Conservation (phyloP, 1,139 yeast genomes). For the Nakaseomyces bracarensis region DNA sequence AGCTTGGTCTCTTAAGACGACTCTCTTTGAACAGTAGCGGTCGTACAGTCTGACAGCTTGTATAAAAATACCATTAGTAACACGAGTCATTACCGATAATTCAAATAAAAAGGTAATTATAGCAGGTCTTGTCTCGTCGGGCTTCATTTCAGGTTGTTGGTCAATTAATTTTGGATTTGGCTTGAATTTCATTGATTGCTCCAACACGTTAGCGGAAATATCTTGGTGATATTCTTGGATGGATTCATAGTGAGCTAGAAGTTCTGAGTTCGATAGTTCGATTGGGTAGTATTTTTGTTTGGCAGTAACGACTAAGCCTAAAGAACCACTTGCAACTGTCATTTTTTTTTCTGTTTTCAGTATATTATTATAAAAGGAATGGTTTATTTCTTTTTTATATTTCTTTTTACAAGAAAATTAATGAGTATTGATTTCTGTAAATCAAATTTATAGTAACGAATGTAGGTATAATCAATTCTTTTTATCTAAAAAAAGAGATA, state of each 20-base stretch:
- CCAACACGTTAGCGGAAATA: slow-evolving; percentile 39
- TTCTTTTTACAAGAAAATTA: no score
- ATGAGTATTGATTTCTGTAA: background rate
- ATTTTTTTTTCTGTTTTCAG: background rate
- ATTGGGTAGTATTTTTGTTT: slow-evolving; percentile 41
- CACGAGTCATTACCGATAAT: slow-evolving; percentile 48
- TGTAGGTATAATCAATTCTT: background rate
- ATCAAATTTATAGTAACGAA: background rate
- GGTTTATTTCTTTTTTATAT: no score
- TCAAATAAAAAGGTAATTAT: slow-evolving; percentile 52
- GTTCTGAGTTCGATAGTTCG: slow-evolving; percentile 43
- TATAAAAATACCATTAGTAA: slow-evolving; percentile 51
- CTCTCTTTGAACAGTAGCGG: slow-evolving; percentile 57
- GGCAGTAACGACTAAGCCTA: slow-evolving; percentile 34
- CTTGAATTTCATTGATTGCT: slow-evolving; percentile 33
- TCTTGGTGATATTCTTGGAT: slow-evolving; percentile 49
- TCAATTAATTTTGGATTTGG: slow-evolving; percentile 49
- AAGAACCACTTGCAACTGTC: slow-evolving; percentile 1
- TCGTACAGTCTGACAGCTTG: slow-evolving; percentile 54
- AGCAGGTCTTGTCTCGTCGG: slow-evolving; percentile 39
- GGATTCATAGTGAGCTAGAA: slow-evolving; percentile 39
- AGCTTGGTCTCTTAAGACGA: slow-evolving; percentile 52
- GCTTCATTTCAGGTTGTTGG: slow-evolving; percentile 59
- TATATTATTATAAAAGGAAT: background rate
- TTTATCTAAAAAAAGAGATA: background rate